Evolutionary conservation across 1,139 yeast genomes (phyloP), one percentile per base, ranked within the genome.

Genomic region (Lodderomyces metapsilosis): DNA sequence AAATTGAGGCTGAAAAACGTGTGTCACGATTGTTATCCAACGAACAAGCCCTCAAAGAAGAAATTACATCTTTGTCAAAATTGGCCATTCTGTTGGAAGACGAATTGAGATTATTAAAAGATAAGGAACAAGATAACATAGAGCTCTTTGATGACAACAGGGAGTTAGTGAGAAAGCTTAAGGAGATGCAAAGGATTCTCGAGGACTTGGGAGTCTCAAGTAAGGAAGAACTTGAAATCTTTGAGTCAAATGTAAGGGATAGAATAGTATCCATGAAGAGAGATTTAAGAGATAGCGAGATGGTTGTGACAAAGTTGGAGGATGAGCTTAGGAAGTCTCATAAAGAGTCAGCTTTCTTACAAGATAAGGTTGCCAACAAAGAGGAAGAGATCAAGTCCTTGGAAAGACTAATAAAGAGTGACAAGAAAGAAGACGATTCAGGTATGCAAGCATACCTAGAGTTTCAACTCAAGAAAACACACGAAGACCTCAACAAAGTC

Each of bases 31-130:
- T 28, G 18, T 8, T 28, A 5, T 28, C 32, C 4, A 28, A 16
- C n/a, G 32, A 28, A 11, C 32, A 15, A n/a, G 32, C 17, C 3
- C 32, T 28, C 10, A 40, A 46, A 41, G 24, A 40, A 12, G 27
- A 37, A 11, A 25, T 34, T 23, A 12, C 23, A 3, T 34, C 30
- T 9, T 36, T 45, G 32, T 18, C 36, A 21, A 15, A 17, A 6
- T 42, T 40, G 30, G 18, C 37, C 17, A 35, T 30, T 5, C 39
- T 38, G 25, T 22, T 32, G 24, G 23, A 39, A 10, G 44, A 44
- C 11, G 38, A 24, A 13, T 34, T 40, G 15, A 25, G 37, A 12
- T n/a, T 37, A n/a, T 16, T 21, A 15, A 25, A 28, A 11, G 33
- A 28, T 7, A 23, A 34, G 13, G 41, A 36, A 3, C 27, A 39